Conservation (phyloP, 768 basidiomycete species). For the Rickenella mellea region DNA sequence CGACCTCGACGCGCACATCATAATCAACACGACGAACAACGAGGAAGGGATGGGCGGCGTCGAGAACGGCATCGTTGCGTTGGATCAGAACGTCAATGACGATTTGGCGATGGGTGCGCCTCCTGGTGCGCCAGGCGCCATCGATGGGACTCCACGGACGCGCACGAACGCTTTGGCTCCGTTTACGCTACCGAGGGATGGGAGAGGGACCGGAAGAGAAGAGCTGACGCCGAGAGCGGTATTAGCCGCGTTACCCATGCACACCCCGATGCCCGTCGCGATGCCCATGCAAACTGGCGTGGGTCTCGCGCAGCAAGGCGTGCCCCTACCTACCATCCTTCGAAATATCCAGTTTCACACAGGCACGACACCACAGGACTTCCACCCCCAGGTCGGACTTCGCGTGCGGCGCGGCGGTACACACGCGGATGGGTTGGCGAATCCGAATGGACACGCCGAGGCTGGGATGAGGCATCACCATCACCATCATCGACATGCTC, state of each 20-base stretch:
- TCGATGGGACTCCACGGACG: conserved; percentile 23
- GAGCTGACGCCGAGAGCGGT: conserved; percentile 8
- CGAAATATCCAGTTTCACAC: no score
- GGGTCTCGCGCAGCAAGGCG: conserved; percentile 28
- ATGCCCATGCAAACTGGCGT: background rate
- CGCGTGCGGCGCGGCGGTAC: background rate
- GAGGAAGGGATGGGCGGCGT: conserved; percentile 14
- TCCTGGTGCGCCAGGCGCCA: conserved; percentile 83
- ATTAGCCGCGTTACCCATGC: conserved; percentile 1
- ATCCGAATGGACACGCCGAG: conserved; percentile 3
- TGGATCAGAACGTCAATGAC: conserved; percentile 60
- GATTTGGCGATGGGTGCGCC: conserved; percentile 88
- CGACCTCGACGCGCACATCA: conserved; percentile 40
- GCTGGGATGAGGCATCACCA: conserved; percentile 16
- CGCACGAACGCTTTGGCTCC: conserved; percentile 14
- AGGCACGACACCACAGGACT: conserved; percentile 8
- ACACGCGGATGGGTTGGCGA: conserved; percentile 12
- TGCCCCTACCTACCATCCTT: conserved; percentile 3
- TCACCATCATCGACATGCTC: conserved; percentile 24
- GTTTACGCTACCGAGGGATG: conserved; percentile 5
- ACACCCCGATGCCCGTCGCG: background rate
- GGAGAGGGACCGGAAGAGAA: conserved; percentile 7
- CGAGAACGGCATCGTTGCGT: conserved; percentile 66
- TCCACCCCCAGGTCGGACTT: conserved; percentile 6
- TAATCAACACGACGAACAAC: conserved; percentile 28